These are phyloP conservation scores for Vigna nakashimae DNA, from an alignment of 306 rosid species.

Conservation along the genomic window DNA sequence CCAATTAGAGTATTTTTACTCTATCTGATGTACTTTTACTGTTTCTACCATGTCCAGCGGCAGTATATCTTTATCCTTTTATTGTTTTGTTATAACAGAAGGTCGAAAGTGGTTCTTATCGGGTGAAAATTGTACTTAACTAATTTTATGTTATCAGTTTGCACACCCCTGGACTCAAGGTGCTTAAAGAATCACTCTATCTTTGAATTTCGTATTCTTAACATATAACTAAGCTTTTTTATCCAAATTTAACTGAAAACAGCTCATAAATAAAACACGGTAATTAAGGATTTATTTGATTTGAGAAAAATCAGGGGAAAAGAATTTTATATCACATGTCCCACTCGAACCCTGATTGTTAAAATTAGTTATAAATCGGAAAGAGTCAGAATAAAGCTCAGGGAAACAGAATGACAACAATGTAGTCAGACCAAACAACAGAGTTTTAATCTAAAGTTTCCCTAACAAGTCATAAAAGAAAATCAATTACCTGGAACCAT, in stretches of 20 bases:
- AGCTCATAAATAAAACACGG: slow-evolving; percentile 6
- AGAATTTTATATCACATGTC: slow-evolving; percentile 20
- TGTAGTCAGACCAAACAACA: slow-evolving; percentile 26
- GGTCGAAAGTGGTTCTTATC: too few species aligned
- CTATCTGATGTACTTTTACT: too few species aligned
- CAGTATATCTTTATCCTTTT: too few species aligned
- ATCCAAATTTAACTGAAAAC: slow-evolving; percentile 25
- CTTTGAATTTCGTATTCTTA: slow-evolving; percentile 9
- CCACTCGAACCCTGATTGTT: not conserved
- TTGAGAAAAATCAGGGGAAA: slow-evolving; percentile 29
- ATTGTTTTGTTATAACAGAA: too few species aligned
- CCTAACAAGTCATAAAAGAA: slow-evolving; percentile 29
- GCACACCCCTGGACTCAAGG: not conserved
- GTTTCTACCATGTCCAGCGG: too few species aligned
- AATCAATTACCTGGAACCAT: slow-evolving; percentile 85
- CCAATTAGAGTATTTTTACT: not conserved
- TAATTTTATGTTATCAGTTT: too few species aligned
- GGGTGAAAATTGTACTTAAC: too few species aligned
- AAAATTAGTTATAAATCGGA: slow-evolving; percentile 33
- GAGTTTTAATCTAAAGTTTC: not conserved
- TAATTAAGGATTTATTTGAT: slow-evolving; percentile 29
- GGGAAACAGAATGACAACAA: not conserved
- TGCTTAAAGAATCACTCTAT: not conserved
- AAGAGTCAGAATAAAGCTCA: slow-evolving; percentile 10
- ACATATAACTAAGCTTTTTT: not conserved